A percentile compares a stretch with the other conserved stretches of the same genome.
phyloP scores from a whole-genome alignment of 2,329 filamentous ascomycete species.

The Ophiostoma pallidulum region DNA sequence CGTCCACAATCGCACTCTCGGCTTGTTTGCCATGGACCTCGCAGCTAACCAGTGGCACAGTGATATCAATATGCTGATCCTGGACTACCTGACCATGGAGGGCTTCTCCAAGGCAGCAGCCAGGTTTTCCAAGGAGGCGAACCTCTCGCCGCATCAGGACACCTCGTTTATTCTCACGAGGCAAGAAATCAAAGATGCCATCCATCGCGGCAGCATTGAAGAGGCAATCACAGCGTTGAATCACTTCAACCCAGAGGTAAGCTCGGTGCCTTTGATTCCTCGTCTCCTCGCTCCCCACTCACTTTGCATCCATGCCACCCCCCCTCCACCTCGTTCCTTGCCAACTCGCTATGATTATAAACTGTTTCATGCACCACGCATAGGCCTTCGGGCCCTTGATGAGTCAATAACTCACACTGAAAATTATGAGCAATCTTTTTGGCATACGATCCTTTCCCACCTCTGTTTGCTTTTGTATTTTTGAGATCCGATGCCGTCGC shows the following conservation, averaged over 20 bases:
- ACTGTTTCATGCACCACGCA: conserved; percentile 99
- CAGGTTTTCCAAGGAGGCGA: conserved; percentile 90
- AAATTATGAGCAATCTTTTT: conserved; percentile 51
- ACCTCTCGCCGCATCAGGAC: conserved; percentile 65
- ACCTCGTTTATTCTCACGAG: conserved; percentile 64
- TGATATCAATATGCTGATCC: conserved; percentile 88
- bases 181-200: conserved; percentile 74
- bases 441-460: too few species aligned
- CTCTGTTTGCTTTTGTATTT: neutral
- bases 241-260: conserved; percentile 82
- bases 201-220: conserved; percentile 78
- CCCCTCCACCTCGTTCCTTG: too few species aligned
- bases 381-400: conserved; percentile 83
- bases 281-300: neutral
- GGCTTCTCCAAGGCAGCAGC: conserved; percentile 88
- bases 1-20: neutral
- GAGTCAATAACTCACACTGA: conserved; percentile 62
- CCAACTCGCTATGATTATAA: conserved; percentile 77
- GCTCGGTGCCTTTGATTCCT: conserved; percentile 27
- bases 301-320: too few species aligned
- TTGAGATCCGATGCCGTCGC: neutral
- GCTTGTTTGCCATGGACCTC: neutral
- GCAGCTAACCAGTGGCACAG: conserved; percentile 36
- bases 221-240: conserved; percentile 80
- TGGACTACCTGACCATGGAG: conserved; percentile 95